A percentile compares a stretch with the other conserved stretches of the same genome.
Conservation (phyloP, 805 yeast species). For the Saturnispora serradocipensis region DNA sequence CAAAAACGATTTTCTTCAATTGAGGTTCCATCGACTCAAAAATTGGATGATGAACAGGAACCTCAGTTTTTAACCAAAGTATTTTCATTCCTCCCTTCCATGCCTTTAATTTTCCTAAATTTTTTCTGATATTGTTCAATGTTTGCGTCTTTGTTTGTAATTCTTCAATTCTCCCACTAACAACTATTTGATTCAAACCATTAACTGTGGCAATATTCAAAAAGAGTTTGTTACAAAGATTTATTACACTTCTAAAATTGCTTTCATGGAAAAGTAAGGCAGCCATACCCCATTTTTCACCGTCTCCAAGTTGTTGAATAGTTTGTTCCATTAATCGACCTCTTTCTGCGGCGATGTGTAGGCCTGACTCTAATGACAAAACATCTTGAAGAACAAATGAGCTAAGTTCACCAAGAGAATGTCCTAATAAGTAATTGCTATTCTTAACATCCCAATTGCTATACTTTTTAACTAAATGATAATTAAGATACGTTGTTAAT, state of each 20-base stretch:
- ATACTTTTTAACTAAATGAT: slow-evolving; percentile 12
- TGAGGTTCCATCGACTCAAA: slow-evolving; percentile 22
- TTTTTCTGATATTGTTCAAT: slow-evolving; percentile 11
- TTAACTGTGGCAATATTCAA: slow-evolving; percentile 26
- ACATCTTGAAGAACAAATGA: slow-evolving; percentile 23
- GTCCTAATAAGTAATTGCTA: slow-evolving; percentile 25
- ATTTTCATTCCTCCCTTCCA: slow-evolving; percentile 21
- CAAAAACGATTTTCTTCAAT: slow-evolving; percentile 13
- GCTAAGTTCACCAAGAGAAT: slow-evolving; percentile 30
- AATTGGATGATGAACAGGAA: slow-evolving; percentile 30
- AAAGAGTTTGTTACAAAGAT: slow-evolving; percentile 12
- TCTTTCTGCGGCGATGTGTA: slow-evolving; percentile 20
- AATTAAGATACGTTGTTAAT: slow-evolving; percentile 18
- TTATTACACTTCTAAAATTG: slow-evolving; percentile 15
- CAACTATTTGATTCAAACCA: slow-evolving; percentile 28
- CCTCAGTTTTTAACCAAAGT: slow-evolving; percentile 23
- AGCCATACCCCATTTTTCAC: slow-evolving; percentile 29
- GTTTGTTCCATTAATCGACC: slow-evolving; percentile 27
- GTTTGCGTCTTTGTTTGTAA: slow-evolving; percentile 12
- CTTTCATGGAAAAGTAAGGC: slow-evolving; percentile 24
- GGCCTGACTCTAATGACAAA: slow-evolving; percentile 19
- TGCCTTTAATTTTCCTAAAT: slow-evolving; percentile 11
- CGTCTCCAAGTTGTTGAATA: slow-evolving; percentile 7
- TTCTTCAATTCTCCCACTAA: slow-evolving; percentile 22
- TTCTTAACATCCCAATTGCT: slow-evolving; percentile 14